Percentiles rank a stretch among this genome's conserved stretches.
phyloP scores from a whole-genome alignment of 371 early-diverging fungal species.

The Actinomortierella ambigua region DNA sequence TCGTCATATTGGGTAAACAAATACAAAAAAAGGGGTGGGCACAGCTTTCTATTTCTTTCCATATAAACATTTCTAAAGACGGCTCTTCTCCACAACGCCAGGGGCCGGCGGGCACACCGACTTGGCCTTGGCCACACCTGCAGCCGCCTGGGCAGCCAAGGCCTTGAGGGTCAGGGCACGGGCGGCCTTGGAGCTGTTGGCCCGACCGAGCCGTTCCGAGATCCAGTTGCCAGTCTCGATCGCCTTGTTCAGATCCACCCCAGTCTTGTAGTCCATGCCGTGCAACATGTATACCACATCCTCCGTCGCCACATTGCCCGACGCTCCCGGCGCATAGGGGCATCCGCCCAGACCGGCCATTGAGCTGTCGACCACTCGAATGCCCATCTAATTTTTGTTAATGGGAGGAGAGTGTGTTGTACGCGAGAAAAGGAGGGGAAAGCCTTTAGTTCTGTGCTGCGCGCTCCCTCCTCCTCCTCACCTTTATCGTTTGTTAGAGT shows the following conservation, averaged over 20 bases:
- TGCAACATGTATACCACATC: constrained; percentile 95
- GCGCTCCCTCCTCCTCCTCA: no score
- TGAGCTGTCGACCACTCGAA: constrained; percentile 92
- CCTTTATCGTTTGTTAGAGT: no score
- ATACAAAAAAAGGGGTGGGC: no score
- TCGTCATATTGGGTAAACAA: no score
- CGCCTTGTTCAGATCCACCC: constrained; percentile 75
- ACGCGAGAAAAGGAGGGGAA: background rate
- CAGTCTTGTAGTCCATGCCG: constrained; percentile 84
- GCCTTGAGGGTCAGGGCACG: constrained; percentile 44
- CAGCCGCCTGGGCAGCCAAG: constrained; percentile 14
- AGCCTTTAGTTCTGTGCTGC: no score
- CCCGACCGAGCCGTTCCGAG: constrained; percentile 71
- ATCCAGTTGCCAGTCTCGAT: constrained; percentile 86
- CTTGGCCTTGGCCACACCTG: constrained; percentile 1
- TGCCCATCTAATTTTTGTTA: constrained; percentile 62
- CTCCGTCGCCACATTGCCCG: constrained; percentile 97
- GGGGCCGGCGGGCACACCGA: constrained; percentile 29
- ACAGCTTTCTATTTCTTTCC: no score
- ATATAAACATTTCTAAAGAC: background rate
- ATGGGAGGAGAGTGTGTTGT: background rate
- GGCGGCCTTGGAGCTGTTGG: constrained; percentile 55
- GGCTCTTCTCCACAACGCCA: constrained; percentile 27
- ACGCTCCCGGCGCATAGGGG: constrained; percentile 96
- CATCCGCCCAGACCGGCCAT: constrained; percentile 97